Conservation (phyloP, 768 basidiomycete genomes). For the Lactarius indigo region DNA sequence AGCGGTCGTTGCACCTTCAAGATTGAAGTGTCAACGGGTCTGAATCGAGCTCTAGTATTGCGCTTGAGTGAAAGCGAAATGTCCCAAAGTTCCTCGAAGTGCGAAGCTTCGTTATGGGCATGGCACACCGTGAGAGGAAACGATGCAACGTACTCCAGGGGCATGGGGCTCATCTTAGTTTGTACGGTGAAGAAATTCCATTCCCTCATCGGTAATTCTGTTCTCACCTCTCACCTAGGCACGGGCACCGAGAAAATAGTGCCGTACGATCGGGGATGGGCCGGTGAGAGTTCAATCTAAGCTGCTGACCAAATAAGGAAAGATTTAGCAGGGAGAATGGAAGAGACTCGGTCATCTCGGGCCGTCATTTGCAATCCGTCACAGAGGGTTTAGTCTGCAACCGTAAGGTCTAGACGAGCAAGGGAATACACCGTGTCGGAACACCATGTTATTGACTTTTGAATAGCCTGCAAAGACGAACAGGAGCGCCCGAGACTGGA, state of each 20-base stretch:
- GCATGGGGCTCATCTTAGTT: not conserved
- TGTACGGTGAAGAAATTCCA: not conserved
- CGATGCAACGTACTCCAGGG: not conserved
- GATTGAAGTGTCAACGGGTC: not conserved
- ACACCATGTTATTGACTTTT: not conserved
- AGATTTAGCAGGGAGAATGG: slow-evolving; percentile 18
- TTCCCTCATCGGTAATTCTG: not conserved
- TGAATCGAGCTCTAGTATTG: not conserved
- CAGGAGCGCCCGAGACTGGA: not conserved
- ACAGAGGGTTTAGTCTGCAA: not conserved
- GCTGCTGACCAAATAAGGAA: slow-evolving; percentile 15
- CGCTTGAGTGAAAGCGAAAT: not conserved
- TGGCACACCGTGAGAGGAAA: slow-evolving; percentile 1
- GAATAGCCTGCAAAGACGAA: not conserved
- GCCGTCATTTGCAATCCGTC: not conserved
- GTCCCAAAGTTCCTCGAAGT: not conserved
- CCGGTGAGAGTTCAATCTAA: slow-evolving; percentile 9
- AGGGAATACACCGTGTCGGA: not conserved
- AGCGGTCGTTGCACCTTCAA: not conserved
- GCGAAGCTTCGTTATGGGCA: slow-evolving; percentile 4
- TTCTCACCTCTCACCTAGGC: slow-evolving; percentile 3
- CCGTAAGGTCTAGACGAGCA: not conserved
- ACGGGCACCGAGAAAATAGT: slow-evolving; percentile 9
- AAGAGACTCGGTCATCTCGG: slow-evolving; percentile 7
- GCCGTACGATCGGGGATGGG: not conserved